phyloP scores from a whole-genome alignment of 2,329 filamentous ascomycete genomes.

The Juglanconis juglandina region DNA sequence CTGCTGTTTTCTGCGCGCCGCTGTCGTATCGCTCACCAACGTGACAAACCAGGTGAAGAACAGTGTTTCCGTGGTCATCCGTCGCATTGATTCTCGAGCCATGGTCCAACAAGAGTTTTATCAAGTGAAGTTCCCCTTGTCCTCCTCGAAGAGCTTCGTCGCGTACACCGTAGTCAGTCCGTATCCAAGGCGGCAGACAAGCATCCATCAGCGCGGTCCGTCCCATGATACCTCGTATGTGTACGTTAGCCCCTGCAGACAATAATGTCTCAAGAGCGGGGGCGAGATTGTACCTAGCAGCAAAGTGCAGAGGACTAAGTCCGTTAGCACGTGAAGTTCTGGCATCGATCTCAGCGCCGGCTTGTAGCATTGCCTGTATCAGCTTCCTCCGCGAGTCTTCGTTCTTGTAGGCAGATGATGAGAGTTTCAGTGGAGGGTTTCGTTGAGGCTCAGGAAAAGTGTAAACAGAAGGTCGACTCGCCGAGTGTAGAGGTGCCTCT shows the following conservation, averaged over 20 bases:
- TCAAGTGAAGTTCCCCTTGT: neutral
- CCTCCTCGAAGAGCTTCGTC: no score
- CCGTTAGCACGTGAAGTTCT: neutral
- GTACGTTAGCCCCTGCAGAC: slow-evolving; percentile 2
- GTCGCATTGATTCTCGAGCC: neutral
- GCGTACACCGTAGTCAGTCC: neutral
- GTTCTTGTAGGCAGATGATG: neutral
- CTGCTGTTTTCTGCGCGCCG: neutral
- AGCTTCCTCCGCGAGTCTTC: neutral
- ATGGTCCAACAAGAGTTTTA: slow-evolving; percentile 1
- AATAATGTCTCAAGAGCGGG: neutral
- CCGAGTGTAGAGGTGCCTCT: slow-evolving; percentile 1
- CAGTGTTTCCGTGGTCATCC: slow-evolving; percentile 1
- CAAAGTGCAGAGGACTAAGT: neutral
- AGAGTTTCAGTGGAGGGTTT: neutral
- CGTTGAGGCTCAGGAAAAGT: neutral
- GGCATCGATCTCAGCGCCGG: slow-evolving; percentile 4
- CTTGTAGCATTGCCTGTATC: neutral
- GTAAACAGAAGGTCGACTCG: neutral
- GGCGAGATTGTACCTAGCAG: neutral
- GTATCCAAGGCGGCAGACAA: neutral
- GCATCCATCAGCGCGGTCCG: neutral
- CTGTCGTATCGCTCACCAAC: neutral
- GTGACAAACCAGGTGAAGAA: neutral
- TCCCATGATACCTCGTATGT: neutral